Percentiles rank a stretch among this genome's conserved stretches.
Conservation (phyloP, 495 filamentous ascomycete species). For the Halenospora varia region DNA sequence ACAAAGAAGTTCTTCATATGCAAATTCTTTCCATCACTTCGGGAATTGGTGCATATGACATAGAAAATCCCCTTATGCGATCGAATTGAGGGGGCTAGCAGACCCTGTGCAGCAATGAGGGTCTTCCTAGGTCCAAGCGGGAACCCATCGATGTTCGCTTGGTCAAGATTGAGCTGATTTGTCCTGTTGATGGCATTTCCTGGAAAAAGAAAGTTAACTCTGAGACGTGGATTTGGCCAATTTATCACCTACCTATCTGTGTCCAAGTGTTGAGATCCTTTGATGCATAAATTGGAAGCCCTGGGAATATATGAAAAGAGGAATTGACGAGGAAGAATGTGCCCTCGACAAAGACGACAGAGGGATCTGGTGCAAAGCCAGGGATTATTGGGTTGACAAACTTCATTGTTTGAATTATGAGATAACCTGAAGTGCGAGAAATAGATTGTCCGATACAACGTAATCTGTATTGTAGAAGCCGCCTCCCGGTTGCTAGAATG, state of each 20-base stretch:
- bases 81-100: constrained; percentile 42
- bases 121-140: constrained; percentile 18
- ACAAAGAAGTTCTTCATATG: constrained; percentile 24
- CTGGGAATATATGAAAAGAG: constrained; percentile 36
- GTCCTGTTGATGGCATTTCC: constrained; percentile 35
- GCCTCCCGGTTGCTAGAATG: no score
- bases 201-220: no score
- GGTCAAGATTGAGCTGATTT: constrained; percentile 36
- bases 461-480: no score
- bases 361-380: constrained; percentile 52
- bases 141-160: neutral
- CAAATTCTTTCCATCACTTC: neutral
- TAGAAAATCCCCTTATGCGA: constrained; percentile 35
- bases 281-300: constrained; percentile 34
- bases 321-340: constrained; percentile 34
- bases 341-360: constrained; percentile 43
- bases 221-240: no score
- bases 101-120: constrained; percentile 37
- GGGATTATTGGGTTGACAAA: constrained; percentile 44
- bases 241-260: constrained; percentile 19
- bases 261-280: constrained; percentile 32
- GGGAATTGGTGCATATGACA: constrained; percentile 19
- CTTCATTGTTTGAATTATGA: no score
- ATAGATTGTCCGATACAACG: no score
- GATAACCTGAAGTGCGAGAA: no score